Evolutionary conservation across 345 rosid species (phyloP).

Genomic region (Hibiscus mutabilis): DNA sequence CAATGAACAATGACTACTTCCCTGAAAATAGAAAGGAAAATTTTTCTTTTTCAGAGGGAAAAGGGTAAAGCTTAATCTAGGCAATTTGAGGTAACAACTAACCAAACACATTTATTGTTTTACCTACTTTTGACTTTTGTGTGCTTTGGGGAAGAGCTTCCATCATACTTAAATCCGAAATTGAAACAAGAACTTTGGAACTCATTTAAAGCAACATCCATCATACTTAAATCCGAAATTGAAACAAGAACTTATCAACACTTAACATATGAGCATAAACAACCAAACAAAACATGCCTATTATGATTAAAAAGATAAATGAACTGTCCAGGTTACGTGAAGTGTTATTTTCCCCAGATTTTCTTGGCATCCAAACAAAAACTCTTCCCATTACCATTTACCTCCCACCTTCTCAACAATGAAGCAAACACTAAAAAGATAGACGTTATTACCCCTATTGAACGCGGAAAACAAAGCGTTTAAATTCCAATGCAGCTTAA

Average conservation of each 20-base stretch:
- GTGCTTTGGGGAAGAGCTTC: neutral
- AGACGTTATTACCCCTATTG: neutral
- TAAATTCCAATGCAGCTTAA: neutral
- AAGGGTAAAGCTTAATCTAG: neutral
- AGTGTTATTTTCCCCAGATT: neutral
- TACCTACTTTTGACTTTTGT: conserved; percentile 20
- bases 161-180: neutral
- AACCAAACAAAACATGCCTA: neutral
- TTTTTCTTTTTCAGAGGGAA: neutral
- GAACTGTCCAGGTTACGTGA: neutral
- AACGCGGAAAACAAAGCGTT: neutral
- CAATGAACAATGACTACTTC: neutral
- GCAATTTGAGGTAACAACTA: neutral
- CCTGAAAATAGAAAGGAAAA: neutral
- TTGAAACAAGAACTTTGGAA: neutral
- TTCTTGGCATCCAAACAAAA: neutral
- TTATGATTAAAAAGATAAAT: neutral
- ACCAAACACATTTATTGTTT: neutral
- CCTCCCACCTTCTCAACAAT: neutral
- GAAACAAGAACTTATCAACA: neutral
- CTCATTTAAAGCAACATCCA: neutral
- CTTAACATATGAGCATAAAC: neutral
- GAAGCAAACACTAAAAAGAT: neutral
- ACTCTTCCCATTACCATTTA: neutral
- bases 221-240: neutral